These are phyloP conservation scores for Cordyceps tenuipes DNA, from an alignment of 2,329 filamentous ascomycete species.

Conservation along the genomic window DNA sequence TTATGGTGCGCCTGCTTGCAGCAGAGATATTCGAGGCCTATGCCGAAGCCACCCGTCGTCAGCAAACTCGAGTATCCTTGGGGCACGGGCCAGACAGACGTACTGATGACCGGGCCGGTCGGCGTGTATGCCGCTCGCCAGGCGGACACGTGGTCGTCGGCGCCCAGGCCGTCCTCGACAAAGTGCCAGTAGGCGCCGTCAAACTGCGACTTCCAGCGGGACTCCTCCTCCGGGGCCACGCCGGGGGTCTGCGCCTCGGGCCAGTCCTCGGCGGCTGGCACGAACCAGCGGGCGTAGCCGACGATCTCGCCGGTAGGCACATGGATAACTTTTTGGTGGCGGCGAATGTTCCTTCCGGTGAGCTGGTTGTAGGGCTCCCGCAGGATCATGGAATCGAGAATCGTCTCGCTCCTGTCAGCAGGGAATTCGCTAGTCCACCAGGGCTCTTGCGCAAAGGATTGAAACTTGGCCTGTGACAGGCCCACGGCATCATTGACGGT, in stretches of 20 bases:
- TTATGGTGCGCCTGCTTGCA: conserved; percentile 17
- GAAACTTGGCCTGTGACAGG: conserved; percentile 15
- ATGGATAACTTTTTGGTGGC: conserved; percentile 17
- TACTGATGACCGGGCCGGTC: conserved; percentile 10
- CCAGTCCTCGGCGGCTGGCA: conserved; percentile 10
- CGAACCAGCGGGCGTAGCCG: conserved; percentile 14
- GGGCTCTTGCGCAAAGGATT: conserved; percentile 15
- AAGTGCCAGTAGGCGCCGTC: not conserved
- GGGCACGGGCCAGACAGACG: not conserved
- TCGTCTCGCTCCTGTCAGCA: conserved; percentile 9
- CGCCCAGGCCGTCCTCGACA: not conserved
- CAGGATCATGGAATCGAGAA: conserved; percentile 13
- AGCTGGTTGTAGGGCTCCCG: conserved; percentile 16
- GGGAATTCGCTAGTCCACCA: conserved; percentile 17
- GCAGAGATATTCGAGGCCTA: conserved; percentile 18
- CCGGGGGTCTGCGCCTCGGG: conserved; percentile 11
- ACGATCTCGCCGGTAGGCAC: conserved; percentile 16
- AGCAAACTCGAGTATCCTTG: not conserved
- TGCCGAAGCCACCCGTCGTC: not conserved
- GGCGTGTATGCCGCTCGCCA: conserved; percentile 5
- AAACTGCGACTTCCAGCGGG: not conserved
- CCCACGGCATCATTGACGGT: conserved; percentile 8
- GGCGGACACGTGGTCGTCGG: conserved; percentile 1
- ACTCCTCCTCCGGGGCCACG: conserved; percentile 7
- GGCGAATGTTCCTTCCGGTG: conserved; percentile 12